A percentile compares a stretch with the other conserved stretches of the same genome.
Conservation (phyloP, 371 early-diverging fungal genomes). For the Mortierella sp. region DNA sequence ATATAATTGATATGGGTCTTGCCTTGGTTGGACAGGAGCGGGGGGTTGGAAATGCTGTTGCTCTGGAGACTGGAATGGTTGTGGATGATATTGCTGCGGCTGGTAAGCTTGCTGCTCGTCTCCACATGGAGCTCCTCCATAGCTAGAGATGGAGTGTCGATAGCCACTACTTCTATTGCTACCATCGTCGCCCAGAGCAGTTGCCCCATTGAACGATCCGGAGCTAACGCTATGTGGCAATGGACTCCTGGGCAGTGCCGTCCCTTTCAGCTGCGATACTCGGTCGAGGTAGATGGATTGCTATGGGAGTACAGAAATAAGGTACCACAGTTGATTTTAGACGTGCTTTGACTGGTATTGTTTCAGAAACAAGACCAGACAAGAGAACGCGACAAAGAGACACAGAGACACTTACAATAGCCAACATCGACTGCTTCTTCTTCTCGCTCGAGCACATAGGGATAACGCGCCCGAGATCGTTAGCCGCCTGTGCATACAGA, state of each 20-base stretch:
- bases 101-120: constrained; percentile 32
- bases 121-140: constrained; percentile 5
- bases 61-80: constrained; percentile 4
- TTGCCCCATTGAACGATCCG: background rate
- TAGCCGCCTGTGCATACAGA: constrained; percentile 53
- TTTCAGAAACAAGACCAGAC: too few species aligned
- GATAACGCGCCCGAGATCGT: constrained; percentile 53
- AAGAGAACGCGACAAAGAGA: too few species aligned
- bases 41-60: constrained; percentile 1
- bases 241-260: constrained; percentile 3
- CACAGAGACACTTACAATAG: constrained; percentile 55
- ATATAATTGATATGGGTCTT: constrained; percentile 1
- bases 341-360: too few species aligned
- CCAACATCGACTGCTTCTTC: constrained; percentile 55
- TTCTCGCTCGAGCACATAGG: constrained; percentile 54
- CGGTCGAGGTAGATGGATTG: constrained; percentile 55
- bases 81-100: constrained; percentile 8
- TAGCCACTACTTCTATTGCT: constrained; percentile 11
- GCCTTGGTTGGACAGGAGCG: constrained; percentile 1
- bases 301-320: constrained; percentile 22
- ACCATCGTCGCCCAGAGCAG: constrained; percentile 8
- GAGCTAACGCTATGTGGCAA: too few species aligned
- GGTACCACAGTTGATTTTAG: background rate
- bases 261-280: constrained; percentile 38
- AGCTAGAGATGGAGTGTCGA: constrained; percentile 14